A percentile compares a stretch with the other conserved stretches of the same genome.
These are phyloP conservation scores for Vitis cinerea DNA, from an alignment of 164 flowering plant species.

Conservation along the genomic window DNA sequence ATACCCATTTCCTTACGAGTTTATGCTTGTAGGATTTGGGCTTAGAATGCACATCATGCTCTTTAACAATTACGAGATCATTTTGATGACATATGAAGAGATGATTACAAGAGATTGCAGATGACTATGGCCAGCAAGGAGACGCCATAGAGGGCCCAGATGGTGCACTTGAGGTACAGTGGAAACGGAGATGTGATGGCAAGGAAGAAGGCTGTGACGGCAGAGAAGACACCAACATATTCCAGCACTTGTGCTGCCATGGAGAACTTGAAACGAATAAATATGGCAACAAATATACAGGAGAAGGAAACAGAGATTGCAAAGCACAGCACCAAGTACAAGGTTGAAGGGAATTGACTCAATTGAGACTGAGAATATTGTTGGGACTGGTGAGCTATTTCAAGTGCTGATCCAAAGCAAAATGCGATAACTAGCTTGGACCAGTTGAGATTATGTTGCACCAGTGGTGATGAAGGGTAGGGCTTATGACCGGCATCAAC, in stretches of 20 bases:
- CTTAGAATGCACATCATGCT: no score
- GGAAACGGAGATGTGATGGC: conserved; percentile 2
- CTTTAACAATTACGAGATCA: no score
- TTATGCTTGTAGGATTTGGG: no score
- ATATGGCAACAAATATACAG: background rate
- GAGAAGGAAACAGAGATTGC: background rate
- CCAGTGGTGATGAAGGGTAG: background rate
- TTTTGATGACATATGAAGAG: no score
- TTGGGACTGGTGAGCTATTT: background rate
- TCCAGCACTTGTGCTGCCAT: background rate
- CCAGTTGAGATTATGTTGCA: background rate
- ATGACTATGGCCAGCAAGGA: background rate
- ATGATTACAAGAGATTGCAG: background rate
- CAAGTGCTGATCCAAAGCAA: background rate
- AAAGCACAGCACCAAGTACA: background rate
- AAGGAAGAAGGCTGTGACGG: background rate
- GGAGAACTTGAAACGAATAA: background rate
- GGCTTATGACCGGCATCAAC: no score
- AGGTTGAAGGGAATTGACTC: background rate
- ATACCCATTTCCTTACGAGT: no score
- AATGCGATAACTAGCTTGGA: background rate
- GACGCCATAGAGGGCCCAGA: background rate
- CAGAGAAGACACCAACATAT: background rate
- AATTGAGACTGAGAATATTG: background rate
- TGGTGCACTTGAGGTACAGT: background rate